Conservation (phyloP, 306 rosid species). For the Pyrus betulifolia region DNA sequence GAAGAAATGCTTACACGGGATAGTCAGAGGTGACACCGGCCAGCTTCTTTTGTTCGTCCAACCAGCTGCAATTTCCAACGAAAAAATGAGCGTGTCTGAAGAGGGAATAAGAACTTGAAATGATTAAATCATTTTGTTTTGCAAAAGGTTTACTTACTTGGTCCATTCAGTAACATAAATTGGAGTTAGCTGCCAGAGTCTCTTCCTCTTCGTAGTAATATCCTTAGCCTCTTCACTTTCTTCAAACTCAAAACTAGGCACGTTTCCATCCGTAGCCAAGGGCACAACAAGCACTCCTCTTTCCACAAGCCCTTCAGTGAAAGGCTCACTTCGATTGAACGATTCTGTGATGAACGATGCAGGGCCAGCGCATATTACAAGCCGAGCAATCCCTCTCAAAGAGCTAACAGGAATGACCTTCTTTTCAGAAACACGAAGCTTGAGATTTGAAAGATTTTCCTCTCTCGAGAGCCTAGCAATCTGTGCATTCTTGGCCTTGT, state of each 20-base stretch:
- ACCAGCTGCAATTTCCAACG: constrained; percentile 49
- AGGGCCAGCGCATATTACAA: constrained; percentile 86
- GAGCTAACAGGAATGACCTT: constrained; percentile 55
- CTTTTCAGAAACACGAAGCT: constrained; percentile 67
- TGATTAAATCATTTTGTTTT: background rate
- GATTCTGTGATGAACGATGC: constrained; percentile 57
- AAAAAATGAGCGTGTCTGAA: background rate
- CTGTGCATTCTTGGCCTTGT: constrained; percentile 72
- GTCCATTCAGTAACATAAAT: constrained; percentile 58
- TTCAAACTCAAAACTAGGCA: constrained; percentile 49
- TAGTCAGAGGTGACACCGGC: constrained; percentile 78
- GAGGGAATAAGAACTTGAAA: background rate
- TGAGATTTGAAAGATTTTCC: constrained; percentile 76
- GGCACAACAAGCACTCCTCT: constrained; percentile 90
- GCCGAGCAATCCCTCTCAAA: constrained; percentile 76
- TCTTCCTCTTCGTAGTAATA: constrained; percentile 49
- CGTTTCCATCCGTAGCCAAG: constrained; percentile 57
- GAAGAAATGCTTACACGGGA: constrained; percentile 65
- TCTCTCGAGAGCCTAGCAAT: constrained; percentile 74
- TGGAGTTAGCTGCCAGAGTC: constrained; percentile 83
- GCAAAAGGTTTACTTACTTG: constrained; percentile 39
- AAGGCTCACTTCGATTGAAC: constrained; percentile 63
- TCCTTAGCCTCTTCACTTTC: constrained; percentile 51
- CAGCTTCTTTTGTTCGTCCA: constrained; percentile 80
- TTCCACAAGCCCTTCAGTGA: constrained; percentile 67